phyloP scores from a whole-genome alignment of 257 asterid genomes.

The Forsythia viridissima region DNA sequence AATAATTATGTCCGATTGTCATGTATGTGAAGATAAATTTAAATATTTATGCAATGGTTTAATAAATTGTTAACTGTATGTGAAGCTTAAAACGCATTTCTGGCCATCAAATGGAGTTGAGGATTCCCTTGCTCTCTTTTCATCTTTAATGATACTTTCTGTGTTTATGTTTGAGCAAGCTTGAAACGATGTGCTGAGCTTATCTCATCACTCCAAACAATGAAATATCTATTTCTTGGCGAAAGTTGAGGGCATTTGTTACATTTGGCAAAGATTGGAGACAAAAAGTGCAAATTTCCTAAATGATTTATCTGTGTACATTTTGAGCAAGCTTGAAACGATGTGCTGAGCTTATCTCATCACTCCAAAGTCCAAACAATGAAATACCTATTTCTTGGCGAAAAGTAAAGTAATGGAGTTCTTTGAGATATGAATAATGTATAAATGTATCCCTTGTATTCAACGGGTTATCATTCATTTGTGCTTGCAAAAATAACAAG shows the following conservation, averaged over 20 bases:
- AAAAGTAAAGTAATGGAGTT: no score
- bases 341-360: neutral
- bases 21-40: slow-evolving; percentile 20
- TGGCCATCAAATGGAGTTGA: neutral
- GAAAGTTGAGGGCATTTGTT: no score
- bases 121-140: neutral
- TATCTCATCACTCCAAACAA: neutral
- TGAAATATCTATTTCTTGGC: neutral
- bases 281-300: no score
- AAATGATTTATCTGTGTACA: no score
- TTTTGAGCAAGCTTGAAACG: no score
- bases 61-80: slow-evolving; percentile 20
- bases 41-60: slow-evolving; percentile 11
- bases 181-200: no score
- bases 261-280: no score
- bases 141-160: no score
- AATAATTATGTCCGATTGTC: slow-evolving; percentile 4
- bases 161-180: no score
- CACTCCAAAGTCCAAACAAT: neutral
- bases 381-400: neutral
- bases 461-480: no score
- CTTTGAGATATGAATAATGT: neutral
- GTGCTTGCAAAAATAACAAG: neutral
- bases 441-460: no score
- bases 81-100: neutral